Base-by-base conservation (phyloP, 805 yeast genomes). In the Peterozyma xylosa region DNA sequence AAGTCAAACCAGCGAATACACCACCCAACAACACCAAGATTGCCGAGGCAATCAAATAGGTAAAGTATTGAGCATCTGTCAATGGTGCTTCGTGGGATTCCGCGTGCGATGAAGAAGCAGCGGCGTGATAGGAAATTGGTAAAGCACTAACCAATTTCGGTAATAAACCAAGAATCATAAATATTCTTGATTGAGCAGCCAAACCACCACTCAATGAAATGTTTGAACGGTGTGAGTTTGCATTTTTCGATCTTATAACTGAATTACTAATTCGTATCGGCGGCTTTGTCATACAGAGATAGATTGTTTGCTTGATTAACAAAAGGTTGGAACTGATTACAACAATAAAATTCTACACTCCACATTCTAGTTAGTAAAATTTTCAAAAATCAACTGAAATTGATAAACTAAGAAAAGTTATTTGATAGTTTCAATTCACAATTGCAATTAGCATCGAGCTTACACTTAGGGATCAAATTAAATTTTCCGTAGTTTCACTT, bases 1-100 rank as follows among this genome's bases (percentile, higher is more conserved):
- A 69, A n/a, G 99, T 93, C 37, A 91, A 71, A 7, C 95, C 96
- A 5, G 96, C 95, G 70, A 87, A 87, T n/a, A 85, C 80, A 52
- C 96, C 96, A 46, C 96, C 96, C 3, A 84, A 68, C 33, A 87
- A 55, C 1, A 86, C 95, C 18, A 86, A 68, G 17, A 67, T 50
- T 6, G 74, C 70, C 1, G 93, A 82, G 11, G 82, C 67, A 41
- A 67, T 42, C 52, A 78, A 58, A 53, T 78, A 75, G 33, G 70
- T 50, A 55, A 71, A 73, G 49, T 71, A 73, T 50, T 74, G 57
- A 13, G 55, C 52, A 6, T 54, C 56, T 1, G 60, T 51, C 15
- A 58, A 50, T 1, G 63, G 55, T 21, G 21, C 30, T 38, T 21
- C 9, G 43, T 15, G 9, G 47, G 46, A 34, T 48, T 45, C 34